Evolutionary conservation across 225 moss, liverwort and hornwort species (phyloP), one percentile per base, ranked within the genome.

Genomic region (Sphagnum contortum): DNA sequence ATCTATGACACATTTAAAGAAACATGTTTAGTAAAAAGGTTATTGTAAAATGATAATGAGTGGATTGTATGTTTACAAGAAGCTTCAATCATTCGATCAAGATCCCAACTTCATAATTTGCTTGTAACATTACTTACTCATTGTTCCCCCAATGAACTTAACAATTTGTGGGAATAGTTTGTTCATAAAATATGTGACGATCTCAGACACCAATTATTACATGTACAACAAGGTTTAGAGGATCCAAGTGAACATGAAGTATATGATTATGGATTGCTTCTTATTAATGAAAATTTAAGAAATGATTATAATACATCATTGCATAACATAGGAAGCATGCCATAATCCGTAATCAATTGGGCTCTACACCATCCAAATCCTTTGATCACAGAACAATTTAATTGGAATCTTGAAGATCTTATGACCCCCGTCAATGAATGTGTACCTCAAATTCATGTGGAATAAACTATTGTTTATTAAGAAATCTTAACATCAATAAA

Each of bases 221-320:
- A 58, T 1, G 57, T 58, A 2, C 2, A 58, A 58, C 0, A n/a
- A n/a, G 5, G 12, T 6, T 2, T 58, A 2, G 8, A 58, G 57
- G 57, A 58, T 58, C 57, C 11, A 8, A n/a, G 0, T 58, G 57
- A 58, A 58, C 11, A 58, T 58, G 11, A 58, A 58, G 57, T 58
- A 58, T 58, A 58, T 58, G 11, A 58, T 29, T 29, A 58, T 29
- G 11, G 5, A 58, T 58, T 58, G 11, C 3, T 58, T 58, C 2
- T 58, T n/a, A 58, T 58, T 6, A 5, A 58, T 58, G 11, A 58
- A 29, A 58, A 2, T 6, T 58, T 58, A n/a, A 58, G 2, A n/a
- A 58, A n/a, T n/a, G 11, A 58, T 12, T 58, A 58, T 6, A 58
- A 58, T n/a, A 58, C 57, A 58, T 58, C 57, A 58, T 58, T 58